Conservation (phyloP, 495 filamentous ascomycete genomes). For the Pseudevernia furfuracea region DNA sequence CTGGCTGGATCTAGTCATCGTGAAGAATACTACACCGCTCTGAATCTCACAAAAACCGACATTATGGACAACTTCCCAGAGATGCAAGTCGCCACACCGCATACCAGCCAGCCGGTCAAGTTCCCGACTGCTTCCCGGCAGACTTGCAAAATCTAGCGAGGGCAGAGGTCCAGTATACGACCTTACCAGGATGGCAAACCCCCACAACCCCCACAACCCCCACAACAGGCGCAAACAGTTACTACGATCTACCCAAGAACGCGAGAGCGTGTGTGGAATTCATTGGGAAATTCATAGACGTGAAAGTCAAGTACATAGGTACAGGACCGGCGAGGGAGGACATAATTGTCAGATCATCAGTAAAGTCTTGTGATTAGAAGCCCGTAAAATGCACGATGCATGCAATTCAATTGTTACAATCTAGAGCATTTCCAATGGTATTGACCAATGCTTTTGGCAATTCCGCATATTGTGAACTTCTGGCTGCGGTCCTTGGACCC, state of each 20-base stretch:
- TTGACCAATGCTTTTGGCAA: neutral
- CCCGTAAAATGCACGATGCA: too few species aligned
- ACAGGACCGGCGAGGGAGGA: conserved; percentile 64
- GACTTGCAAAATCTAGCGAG: conserved; percentile 53
- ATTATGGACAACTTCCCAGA: conserved; percentile 75
- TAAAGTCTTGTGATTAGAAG: neutral
- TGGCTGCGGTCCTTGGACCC: neutral
- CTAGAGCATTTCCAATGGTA: too few species aligned
- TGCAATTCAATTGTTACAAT: too few species aligned
- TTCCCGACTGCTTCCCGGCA: conserved; percentile 57
- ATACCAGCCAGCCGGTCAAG: conserved; percentile 18
- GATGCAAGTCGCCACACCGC: conserved; percentile 65
- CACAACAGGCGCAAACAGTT: conserved; percentile 54
- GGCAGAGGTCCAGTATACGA: conserved; percentile 61
- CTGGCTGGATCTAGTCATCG: too few species aligned
- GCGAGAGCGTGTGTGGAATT: conserved; percentile 70
- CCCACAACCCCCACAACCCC: conserved; percentile 60
- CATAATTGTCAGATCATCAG: conserved; percentile 20
- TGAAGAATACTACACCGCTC: conserved; percentile 65
- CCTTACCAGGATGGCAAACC: conserved; percentile 69
- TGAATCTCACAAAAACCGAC: conserved; percentile 88
- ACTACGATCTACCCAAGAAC: conserved; percentile 63
- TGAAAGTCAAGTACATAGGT: conserved; percentile 69
- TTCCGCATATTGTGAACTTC: neutral
- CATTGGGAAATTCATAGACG: conserved; percentile 66